Base-by-base conservation (phyloP, 768 basidiomycete species). In the Collybiopsis luxurians region DNA sequence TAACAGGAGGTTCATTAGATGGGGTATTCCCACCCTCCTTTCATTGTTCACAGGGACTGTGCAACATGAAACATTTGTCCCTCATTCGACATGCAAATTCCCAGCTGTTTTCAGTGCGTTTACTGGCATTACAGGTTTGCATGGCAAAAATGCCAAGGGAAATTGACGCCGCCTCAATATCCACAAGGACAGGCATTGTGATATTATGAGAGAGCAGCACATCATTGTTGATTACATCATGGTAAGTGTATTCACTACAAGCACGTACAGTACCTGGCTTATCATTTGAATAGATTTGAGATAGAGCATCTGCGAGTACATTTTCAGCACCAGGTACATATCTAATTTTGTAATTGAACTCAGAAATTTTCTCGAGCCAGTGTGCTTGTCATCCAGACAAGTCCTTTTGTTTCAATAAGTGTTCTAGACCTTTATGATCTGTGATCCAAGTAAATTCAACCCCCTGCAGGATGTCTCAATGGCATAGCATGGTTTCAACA, bases 401-500 rank as follows among this genome's bases (percentile, higher is more conserved):
- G 24, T 54, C 40, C 24, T 54, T 54, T 21, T 54, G 53, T 12
- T 44, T 26, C 15, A 54, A 4, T 3, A 54, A 27, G 39, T 54
- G 53, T 7, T 28, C 23, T n/a, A 54, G 26, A 6, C 51, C 53
- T 34, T 54, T 54, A 28, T 54, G 53, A 24, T 54, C 53, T 5
- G 53, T 54, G n/a, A 54, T 26, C 53, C 53, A 54, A 6, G 19
- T 54, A 17, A 77, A 75, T 0, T 38, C 42, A 0, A 52, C 60
- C 0, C 75, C 76, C 27, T 67, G 68, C 1, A 77, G 43, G 2
- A 73, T 60, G 31, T 71, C 67, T 0, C 59, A 31, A 26, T 70
- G 66, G 0, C 65, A 31, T 4, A 71, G 57, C 69, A 76, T 69
- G 0, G 71, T 67, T 36, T 76, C 73, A 0, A 77, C 60, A 0